Base-by-base conservation (phyloP, 2,329 filamentous ascomycete species). In the Elsinoe perseae region DNA sequence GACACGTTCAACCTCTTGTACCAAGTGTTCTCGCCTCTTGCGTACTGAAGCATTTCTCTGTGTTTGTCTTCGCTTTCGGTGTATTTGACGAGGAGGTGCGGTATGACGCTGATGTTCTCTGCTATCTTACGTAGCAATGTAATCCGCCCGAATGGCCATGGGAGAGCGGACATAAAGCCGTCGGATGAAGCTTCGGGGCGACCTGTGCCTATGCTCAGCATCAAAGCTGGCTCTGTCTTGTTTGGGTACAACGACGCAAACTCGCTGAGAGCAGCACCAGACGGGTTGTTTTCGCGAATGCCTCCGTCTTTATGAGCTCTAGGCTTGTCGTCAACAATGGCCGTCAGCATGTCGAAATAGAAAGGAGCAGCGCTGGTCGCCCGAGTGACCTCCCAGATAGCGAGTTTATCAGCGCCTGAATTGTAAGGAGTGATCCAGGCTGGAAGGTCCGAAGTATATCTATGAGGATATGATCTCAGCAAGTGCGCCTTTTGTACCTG, bases 361-460 rank as follows among this genome's bases (percentile, higher is more conserved):
- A 77, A 77, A 0, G 77, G 77, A 0, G 77, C 77, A 2, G 78
- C 78, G 1, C 73, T 76, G 0, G 77, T 80, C 1, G 77, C 78
- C 6, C 77, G 65, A 0, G 75, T 77, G 1, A 78, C 77, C 63
- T 78, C 66, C 71, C 76, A 80, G 38, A 80, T 78, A 1, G 71
- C 69, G 14, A 77, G 64, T 40, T 67, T 65, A 57, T 77, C 73
- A 4, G 71, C 70, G 7, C 73, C 73, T 63, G 74, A 70, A 60
- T 78, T 78, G 66, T 77, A 77, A 1, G 68, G 66, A 2, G 71
- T 74, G 4, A 75, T 70, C 72, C 73, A 77, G 52, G 69, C 73
- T 1, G 71, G 67, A 0, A 72, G 68, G 8, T 70, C 64, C 6
- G 67, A 62, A 18, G 65, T 61, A 61, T 77, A 78, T 57, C 67